phyloP scores from a whole-genome alignment of 345 rosid genomes.

The Cardiospermum halicacabum region DNA sequence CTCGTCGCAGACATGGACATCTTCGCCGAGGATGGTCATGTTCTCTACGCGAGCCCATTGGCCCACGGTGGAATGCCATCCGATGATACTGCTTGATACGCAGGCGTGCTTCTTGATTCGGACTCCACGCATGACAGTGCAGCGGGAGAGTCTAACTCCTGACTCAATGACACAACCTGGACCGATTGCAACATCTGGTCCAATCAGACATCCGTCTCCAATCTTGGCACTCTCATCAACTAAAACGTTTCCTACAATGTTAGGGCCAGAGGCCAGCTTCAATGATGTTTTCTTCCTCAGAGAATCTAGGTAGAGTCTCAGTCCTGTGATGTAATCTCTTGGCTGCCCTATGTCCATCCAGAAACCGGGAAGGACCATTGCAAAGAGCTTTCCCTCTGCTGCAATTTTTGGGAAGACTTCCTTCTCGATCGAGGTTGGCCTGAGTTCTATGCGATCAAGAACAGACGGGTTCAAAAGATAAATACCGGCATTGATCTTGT shows the following conservation, averaged over 20 bases:
- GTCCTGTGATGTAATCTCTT: constrained; percentile 85
- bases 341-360: constrained; percentile 99
- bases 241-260: constrained; percentile 81
- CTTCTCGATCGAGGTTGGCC: constrained; percentile 94
- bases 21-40: constrained; percentile 97
- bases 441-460: constrained; percentile 81
- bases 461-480: constrained; percentile 88
- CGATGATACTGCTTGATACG: constrained; percentile 87
- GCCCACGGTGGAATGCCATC: constrained; percentile 97
- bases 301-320: constrained; percentile 95
- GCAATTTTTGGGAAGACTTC: constrained; percentile 96
- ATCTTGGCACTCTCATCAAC: constrained; percentile 83
- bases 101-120: constrained; percentile 95
- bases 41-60: constrained; percentile 98
- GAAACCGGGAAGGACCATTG: constrained; percentile 95
- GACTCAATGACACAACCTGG: constrained; percentile 91
- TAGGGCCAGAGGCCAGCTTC: constrained; percentile 54
- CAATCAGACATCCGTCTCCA: constrained; percentile 94
- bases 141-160: constrained; percentile 91
- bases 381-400: constrained; percentile 65
- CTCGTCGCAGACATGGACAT: constrained; percentile 92
- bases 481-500: constrained; percentile 97
- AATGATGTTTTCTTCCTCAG: constrained; percentile 63
- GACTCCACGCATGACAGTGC: constrained; percentile 96
- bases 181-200: constrained; percentile 95